phyloP scores from a whole-genome alignment of 805 yeast species.

The Komagataella pastoris region DNA sequence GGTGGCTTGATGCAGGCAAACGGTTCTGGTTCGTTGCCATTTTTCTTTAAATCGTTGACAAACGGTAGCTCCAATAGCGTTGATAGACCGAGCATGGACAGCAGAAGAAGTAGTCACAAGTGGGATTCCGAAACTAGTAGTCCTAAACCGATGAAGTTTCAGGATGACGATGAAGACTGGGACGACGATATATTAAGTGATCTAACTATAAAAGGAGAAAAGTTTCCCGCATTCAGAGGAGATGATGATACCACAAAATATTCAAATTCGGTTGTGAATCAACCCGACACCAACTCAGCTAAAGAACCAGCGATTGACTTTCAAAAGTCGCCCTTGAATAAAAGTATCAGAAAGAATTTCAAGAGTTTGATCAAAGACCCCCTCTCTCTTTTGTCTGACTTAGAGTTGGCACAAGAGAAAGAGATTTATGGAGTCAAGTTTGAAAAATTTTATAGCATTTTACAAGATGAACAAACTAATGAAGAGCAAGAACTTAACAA shows the following conservation, averaged over 20 bases:
- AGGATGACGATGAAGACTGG: slow-evolving; percentile 85
- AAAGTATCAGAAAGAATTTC: background rate
- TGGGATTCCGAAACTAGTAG: slow-evolving; percentile 10
- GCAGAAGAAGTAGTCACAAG: background rate
- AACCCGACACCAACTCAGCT: background rate
- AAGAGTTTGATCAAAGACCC: background rate
- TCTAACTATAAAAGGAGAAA: background rate
- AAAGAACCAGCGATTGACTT: background rate
- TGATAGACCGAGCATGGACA: background rate
- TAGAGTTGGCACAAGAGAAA: background rate
- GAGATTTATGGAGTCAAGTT: background rate
- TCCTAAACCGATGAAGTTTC: slow-evolving; percentile 27
- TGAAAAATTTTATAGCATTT: background rate
- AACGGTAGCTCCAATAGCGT: background rate
- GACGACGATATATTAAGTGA: slow-evolving; percentile 49
- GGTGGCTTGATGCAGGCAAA: slow-evolving; percentile 2
- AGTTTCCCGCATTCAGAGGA: background rate
- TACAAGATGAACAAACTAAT: background rate
- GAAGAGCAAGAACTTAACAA: slow-evolving; percentile 27
- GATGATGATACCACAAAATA: background rate
- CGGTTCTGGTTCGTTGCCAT: slow-evolving; percentile 5
- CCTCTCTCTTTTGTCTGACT: background rate
- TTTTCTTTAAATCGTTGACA: slow-evolving; percentile 13
- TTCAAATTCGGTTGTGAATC: background rate
- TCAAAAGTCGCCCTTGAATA: background rate